Base-by-base conservation (phyloP, 2,329 filamentous ascomycete genomes). In the Beauveria bassiana region DNA sequence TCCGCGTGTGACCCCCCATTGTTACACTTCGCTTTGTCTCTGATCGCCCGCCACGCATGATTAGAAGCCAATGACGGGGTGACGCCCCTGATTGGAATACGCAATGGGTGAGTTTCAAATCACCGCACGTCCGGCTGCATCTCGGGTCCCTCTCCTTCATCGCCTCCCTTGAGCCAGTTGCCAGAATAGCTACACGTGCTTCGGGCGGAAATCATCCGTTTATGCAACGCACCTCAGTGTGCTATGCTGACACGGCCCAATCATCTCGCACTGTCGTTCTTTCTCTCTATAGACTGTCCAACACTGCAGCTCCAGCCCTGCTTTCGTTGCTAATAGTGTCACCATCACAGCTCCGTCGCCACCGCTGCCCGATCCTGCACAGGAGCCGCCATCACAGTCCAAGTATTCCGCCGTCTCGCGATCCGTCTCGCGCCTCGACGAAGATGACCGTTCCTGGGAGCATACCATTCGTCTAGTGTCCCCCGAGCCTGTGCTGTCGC, bases 401-500 rank as follows among this genome's bases (percentile, higher is more conserved):
- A 57, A 62, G 20, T 58, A 57, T 57, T 22, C 53, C 34, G 49
- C 47, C 28, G 20, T 47, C 31, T 62, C 60, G 53, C 60, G 60
- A 43, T 62, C 60, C 1, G 53, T 26, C 46, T 62, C 60, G 53
- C 52, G 60, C 53, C 46, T 57, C 38, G 60, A 61, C 14, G 53
- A 61, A 20, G 60, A 61, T 56, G 60, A 57, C 38, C 60, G 60
- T 10, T 51, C 52, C 18, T 57, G 60, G 60, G 60, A 61, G 52
- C 58, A 60, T 4, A 61, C 60, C n/a, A 61, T 61, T 47, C 60
- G 60, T 9, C 52, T 61, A 51, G 53, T 57, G 18, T 61, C 60
- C 6, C 53, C 60, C 60, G 60, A 61, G 26, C 60, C 60, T 2
- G 28, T 46, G 12, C 51, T 61, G 12, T 52, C 59, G 14, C 59